phyloP scores from a whole-genome alignment of 768 basidiomycete species.

The Boletus edulis region DNA sequence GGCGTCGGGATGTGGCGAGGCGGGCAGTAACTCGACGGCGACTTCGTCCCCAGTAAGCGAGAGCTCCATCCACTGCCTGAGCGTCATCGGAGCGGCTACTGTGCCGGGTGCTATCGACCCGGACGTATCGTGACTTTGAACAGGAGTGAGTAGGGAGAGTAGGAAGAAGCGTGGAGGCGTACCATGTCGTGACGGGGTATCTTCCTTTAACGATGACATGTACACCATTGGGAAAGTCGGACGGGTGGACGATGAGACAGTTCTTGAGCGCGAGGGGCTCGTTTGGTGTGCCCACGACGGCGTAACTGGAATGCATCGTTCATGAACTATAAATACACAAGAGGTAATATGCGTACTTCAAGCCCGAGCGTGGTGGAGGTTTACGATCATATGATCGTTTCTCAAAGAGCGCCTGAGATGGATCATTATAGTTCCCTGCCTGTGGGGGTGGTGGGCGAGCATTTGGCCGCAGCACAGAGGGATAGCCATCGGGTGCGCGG shows the following conservation, averaged over 20 bases:
- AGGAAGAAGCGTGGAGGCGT: constrained; percentile 19
- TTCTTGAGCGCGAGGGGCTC: constrained; percentile 75
- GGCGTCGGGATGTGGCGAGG: constrained; percentile 47
- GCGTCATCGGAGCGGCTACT: constrained; percentile 74
- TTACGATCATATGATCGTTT: constrained; percentile 45
- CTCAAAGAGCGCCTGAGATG: constrained; percentile 47
- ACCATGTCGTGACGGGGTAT: constrained; percentile 77
- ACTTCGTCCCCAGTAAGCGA: constrained; percentile 76
- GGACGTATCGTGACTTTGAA: constrained; percentile 71
- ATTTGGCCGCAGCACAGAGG: constrained; percentile 35
- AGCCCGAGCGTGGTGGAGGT: constrained; percentile 32
- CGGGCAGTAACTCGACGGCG: constrained; percentile 57
- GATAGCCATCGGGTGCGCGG: constrained; percentile 40
- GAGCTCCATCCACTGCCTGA: constrained; percentile 89
- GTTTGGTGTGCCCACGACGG: constrained; percentile 59
- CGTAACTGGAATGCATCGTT: constrained; percentile 38
- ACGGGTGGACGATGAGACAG: constrained; percentile 74
- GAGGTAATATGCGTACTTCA: constrained; percentile 17
- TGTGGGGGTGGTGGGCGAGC: constrained; percentile 36
- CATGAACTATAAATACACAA: not conserved
- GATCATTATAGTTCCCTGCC: constrained; percentile 53
- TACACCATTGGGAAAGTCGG: constrained; percentile 69
- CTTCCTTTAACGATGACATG: constrained; percentile 75
- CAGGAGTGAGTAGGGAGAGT: constrained; percentile 26
- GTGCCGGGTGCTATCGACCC: constrained; percentile 63